Percentiles rank a stretch among this genome's conserved stretches.
phyloP scores from a whole-genome alignment of 257 asterid genomes.

The Solanum pimpinellifolium region DNA sequence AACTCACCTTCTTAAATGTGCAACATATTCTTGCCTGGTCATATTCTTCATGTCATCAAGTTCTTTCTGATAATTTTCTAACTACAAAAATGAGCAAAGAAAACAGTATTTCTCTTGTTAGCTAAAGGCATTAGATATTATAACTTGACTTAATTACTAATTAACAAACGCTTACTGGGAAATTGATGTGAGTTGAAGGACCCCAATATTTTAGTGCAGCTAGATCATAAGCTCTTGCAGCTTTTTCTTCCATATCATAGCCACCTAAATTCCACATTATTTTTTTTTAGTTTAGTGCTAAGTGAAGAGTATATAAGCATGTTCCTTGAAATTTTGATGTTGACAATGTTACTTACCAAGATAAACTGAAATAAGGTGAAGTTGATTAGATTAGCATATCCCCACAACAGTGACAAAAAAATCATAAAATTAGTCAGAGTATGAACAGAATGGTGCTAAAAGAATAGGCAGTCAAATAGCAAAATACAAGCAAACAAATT shows the following conservation, averaged over 20 bases:
- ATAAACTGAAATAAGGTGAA: conserved; percentile 35
- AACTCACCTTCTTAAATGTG: conserved; percentile 67
- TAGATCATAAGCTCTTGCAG: conserved; percentile 93
- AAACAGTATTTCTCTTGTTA: neutral
- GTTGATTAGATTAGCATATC: conserved; percentile 25
- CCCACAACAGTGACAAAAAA: conserved; percentile 23
- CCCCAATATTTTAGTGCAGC: conserved; percentile 99
- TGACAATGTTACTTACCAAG: conserved; percentile 49
- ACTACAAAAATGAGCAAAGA: conserved; percentile 13
- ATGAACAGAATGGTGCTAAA: neutral
- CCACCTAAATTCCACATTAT: conserved; percentile 36
- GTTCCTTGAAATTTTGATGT: neutral
- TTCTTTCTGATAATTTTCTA: conserved; percentile 70
- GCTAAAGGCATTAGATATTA: neutral
- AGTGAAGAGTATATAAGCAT: neutral
- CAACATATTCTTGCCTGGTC: conserved; percentile 85
- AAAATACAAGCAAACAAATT: conserved; percentile 4
- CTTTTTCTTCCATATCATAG: conserved; percentile 94
- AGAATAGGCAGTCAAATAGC: conserved; percentile 4
- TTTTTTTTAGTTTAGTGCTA: neutral
- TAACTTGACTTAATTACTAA: neutral
- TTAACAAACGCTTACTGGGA: conserved; percentile 28
- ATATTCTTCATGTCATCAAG: conserved; percentile 83
- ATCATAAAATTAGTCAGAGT: conserved; percentile 20
- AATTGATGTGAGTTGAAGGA: conserved; percentile 69